Conservation (phyloP, 345 rosid genomes). For the Odontarrhena argentea region DNA sequence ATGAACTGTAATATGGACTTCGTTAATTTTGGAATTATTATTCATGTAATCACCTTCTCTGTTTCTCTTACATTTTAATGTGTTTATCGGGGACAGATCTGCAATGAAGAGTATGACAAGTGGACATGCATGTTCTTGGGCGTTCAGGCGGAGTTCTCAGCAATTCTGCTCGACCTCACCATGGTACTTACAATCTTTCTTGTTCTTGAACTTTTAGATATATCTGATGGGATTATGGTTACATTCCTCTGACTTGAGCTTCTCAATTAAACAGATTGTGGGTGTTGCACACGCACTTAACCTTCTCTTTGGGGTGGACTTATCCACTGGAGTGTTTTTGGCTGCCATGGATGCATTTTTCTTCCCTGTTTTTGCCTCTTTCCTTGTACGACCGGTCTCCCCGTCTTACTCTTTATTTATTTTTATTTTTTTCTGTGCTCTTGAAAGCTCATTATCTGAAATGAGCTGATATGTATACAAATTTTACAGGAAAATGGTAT, state of each 20-base stretch:
- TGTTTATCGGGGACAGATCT: constrained; percentile 56
- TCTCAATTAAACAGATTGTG: constrained; percentile 61
- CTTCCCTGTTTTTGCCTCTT: constrained; percentile 72
- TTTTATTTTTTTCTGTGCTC: neutral
- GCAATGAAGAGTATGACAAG: constrained; percentile 86
- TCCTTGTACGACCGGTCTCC: constrained; percentile 58
- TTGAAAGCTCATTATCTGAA: constrained; percentile 19
- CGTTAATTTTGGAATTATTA: neutral
- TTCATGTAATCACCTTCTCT: neutral
- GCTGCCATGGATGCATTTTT: constrained; percentile 85
- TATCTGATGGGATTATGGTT: constrained; percentile 9
- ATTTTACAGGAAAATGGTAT: constrained; percentile 62
- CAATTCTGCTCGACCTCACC: constrained; percentile 74
- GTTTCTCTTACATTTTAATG: constrained; percentile 6
- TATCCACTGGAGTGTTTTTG: constrained; percentile 78
- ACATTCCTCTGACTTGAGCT: constrained; percentile 30
- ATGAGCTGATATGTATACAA: constrained; percentile 28
- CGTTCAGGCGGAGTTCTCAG: constrained; percentile 78
- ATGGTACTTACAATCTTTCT: constrained; percentile 52
- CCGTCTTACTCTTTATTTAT: neutral
- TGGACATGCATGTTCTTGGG: constrained; percentile 78
- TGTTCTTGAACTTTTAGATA: neutral
- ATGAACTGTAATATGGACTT: neutral
- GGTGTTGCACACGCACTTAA: constrained; percentile 94
- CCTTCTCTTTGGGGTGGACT: constrained; percentile 81